These are phyloP conservation scores for Monosporascus cannonballus DNA, from an alignment of 2,329 filamentous ascomycete genomes.

Conservation along the genomic window DNA sequence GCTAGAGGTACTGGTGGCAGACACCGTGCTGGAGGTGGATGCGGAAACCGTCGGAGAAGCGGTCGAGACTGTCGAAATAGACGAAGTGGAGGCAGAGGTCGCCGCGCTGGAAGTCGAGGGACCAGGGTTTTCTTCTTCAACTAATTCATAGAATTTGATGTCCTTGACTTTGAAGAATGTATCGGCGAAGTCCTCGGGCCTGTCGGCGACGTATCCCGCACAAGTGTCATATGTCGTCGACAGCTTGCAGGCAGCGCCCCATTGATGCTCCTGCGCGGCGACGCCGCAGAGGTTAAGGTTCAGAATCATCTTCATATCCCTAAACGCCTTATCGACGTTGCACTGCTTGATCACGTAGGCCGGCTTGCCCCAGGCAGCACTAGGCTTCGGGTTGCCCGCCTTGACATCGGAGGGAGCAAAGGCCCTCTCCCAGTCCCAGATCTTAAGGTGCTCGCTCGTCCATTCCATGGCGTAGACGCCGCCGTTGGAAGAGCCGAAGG, in stretches of 20 bases:
- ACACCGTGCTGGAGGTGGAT: background rate
- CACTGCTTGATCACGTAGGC: constrained; percentile 20
- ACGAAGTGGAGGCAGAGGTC: constrained; percentile 3
- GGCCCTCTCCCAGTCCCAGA: constrained; percentile 59
- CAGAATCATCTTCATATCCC: constrained; percentile 21
- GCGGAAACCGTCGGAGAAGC: background rate
- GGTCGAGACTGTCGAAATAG: constrained; percentile 1
- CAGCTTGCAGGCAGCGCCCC: constrained; percentile 13
- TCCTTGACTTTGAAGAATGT: constrained; percentile 18
- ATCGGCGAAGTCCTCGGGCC: constrained; percentile 9
- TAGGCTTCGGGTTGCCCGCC: constrained; percentile 17
- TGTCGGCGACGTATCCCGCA: constrained; percentile 12
- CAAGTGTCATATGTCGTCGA: constrained; percentile 14
- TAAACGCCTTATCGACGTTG: constrained; percentile 21
- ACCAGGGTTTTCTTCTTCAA: background rate
- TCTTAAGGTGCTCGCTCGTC: constrained; percentile 51
- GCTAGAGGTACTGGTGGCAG: constrained; percentile 1
- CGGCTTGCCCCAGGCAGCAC: constrained; percentile 19
- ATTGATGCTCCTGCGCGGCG: constrained; percentile 14
- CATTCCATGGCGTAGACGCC: constrained; percentile 52
- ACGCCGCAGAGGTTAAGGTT: constrained; percentile 18
- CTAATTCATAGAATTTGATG: constrained; percentile 9
- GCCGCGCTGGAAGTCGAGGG: background rate
- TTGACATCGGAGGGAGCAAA: constrained; percentile 53
- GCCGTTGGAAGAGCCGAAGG: constrained; percentile 31